Evolutionary conservation across 2,329 filamentous ascomycete genomes (phyloP).

Genomic region (Orbilia ellipsospora): DNA sequence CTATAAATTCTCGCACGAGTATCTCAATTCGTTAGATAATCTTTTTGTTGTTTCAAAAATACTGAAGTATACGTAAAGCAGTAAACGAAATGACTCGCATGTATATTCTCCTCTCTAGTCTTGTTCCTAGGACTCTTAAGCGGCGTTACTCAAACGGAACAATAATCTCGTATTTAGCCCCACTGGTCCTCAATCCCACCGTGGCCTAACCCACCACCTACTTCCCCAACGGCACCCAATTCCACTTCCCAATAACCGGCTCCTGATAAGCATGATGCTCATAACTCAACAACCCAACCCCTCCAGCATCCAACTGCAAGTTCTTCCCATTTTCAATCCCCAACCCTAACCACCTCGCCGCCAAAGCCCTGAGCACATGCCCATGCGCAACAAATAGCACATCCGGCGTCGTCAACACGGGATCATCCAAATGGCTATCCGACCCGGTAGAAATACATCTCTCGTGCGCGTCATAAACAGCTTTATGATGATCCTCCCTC

Average conservation of each 20-base stretch:
- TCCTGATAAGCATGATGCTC: constrained; percentile 82
- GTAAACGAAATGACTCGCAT: too few species aligned
- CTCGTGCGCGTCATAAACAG: constrained; percentile 69
- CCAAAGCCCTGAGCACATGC: constrained; percentile 87
- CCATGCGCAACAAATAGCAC: constrained; percentile 87
- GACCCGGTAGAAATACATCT: constrained; percentile 60
- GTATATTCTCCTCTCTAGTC: too few species aligned
- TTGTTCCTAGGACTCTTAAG: too few species aligned
- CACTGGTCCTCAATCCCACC: too few species aligned
- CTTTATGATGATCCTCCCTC: constrained; percentile 72
- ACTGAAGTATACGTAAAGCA: too few species aligned
- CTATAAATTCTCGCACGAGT: too few species aligned
- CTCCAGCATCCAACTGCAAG: constrained; percentile 88
- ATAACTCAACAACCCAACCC: constrained; percentile 76
- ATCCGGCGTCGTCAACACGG: constrained; percentile 66
- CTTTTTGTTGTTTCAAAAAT: too few species aligned
- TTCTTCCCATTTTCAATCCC: constrained; percentile 78
- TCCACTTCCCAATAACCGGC: constrained; percentile 71
- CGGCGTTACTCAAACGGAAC: too few species aligned
- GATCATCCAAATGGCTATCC: constrained; percentile 61
- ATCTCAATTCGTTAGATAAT: too few species aligned
- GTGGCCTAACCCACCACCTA: neutral
- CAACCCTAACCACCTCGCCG: constrained; percentile 84
- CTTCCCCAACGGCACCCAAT: constrained; percentile 49
- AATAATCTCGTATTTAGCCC: too few species aligned